Base-by-base conservation (phyloP, 306 rosid species). In the Rubus parviflorus region DNA sequence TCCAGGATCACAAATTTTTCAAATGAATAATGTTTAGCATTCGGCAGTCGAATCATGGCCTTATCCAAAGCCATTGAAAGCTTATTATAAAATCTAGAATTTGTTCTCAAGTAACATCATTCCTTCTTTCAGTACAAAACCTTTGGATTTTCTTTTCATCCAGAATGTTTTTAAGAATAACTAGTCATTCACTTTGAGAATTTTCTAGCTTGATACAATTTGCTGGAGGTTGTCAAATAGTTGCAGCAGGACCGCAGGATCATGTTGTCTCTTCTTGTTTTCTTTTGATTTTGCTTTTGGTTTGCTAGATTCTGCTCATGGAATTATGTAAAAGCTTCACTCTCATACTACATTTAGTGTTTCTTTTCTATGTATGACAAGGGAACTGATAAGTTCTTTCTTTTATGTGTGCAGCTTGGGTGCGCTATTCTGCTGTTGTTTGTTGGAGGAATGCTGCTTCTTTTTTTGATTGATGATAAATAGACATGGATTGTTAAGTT, bases 381-480 rank as follows among this genome's bases (percentile, higher is more conserved):
- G 48, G 40, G 73, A 14, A 56, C 67, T 77, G 37, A 64, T 61
- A 41, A 14, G 61, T 77, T 46, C 47, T 61, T 72, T 72, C 12
- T 51, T 82, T 75, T 58, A 20, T 56, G 52, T 74, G 68, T 81
- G 88, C 97, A 92, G 98, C 82, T 84, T 92, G 78, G 82, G 93
- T 37, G 91, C 95, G 1, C 87, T 95, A 46, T 95, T 94, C 82
- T 95, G 97, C 83, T 92, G 98, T 80, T 95, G 91, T 81, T 40
- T 95, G 87, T 68, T 95, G 73, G 98, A 95, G 86, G 97, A 94
- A 81, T 86, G 93, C 69, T 87, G 89, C 83, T 80, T 62, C 84
- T 86, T 75, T 41, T 81, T 82, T 47, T 88, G 81, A 82, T 25
- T 77, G 82, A 68, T 75, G 57, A 78, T 35, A 62, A 62, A 9